These are phyloP conservation scores for Cylindrotheca fusiformis DNA, from an alignment of 108 stramenopile genomes.

Conservation along the genomic window DNA sequence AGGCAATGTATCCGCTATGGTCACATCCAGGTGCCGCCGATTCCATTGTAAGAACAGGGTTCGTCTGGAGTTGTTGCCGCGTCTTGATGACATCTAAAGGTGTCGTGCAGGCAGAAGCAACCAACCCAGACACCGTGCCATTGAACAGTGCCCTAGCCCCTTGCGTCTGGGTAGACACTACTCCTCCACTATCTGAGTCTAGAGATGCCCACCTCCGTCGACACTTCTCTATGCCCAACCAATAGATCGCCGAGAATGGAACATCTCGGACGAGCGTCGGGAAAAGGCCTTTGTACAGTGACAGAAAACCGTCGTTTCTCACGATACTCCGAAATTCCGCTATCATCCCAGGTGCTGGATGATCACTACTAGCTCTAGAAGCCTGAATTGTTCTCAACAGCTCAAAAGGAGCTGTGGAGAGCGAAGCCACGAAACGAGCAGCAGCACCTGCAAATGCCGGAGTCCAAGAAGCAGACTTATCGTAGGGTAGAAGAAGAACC, in stretches of 20 bases:
- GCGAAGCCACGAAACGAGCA: constrained; percentile 75
- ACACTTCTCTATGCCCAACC: constrained; percentile 72
- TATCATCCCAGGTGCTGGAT: constrained; percentile 26
- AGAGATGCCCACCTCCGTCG: constrained; percentile 20
- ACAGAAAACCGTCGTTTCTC: constrained; percentile 44
- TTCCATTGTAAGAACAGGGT: constrained; percentile 3
- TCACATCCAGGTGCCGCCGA: constrained; percentile 5
- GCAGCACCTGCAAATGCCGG: constrained; percentile 75
- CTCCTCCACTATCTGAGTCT: constrained; percentile 13
- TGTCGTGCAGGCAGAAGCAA: constrained; percentile 87
- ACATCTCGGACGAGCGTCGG: constrained; percentile 92
- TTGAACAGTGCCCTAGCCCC: constrained; percentile 63
- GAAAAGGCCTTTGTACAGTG: constrained; percentile 77
- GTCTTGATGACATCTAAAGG: constrained; percentile 98
- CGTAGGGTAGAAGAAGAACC: neutral
- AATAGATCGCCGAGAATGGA: constrained; percentile 92
- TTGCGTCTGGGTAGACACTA: constrained; percentile 17
- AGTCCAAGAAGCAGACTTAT: constrained; percentile 13
- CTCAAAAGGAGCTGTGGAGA: constrained; percentile 91
- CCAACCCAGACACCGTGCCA: constrained; percentile 74
- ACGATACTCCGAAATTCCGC: constrained; percentile 54
- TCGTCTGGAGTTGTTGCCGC: constrained; percentile 53
- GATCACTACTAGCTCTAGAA: constrained; percentile 20
- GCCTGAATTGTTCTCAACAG: constrained; percentile 75
- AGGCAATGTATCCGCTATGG: constrained; percentile 13